Conservation (phyloP, 805 yeast species). For the Barnettozyma pratensis region DNA sequence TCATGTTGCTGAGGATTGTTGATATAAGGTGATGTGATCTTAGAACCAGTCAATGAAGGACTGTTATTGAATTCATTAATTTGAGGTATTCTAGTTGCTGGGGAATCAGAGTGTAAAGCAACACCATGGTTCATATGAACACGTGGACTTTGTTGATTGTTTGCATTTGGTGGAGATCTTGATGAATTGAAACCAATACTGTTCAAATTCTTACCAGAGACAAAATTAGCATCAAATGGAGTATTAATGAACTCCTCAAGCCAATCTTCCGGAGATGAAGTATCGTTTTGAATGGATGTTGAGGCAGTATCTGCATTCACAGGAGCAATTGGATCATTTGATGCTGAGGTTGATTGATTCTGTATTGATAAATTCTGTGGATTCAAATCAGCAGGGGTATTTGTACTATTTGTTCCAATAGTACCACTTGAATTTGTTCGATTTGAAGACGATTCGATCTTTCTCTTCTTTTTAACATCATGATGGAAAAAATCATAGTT, state of each 20-base stretch:
- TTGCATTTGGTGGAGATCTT: not conserved
- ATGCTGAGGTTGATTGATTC: not conserved
- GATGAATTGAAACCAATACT: slow-evolving; percentile 49
- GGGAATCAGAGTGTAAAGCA: no score
- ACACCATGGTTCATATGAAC: not conserved
- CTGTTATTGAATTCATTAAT: no score
- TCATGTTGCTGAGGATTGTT: slow-evolving; percentile 5
- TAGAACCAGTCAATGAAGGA: no score
- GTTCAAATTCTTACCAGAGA: slow-evolving; percentile 39
- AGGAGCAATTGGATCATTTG: slow-evolving; percentile 1
- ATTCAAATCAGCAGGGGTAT: not conserved
- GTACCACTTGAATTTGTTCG: no score
- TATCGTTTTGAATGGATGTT: slow-evolving; percentile 17
- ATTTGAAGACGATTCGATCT: no score
- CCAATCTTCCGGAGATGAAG: slow-evolving; percentile 49
- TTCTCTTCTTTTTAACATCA: slow-evolving; percentile 1
- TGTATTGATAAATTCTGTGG: not conserved
- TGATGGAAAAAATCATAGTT: slow-evolving; percentile 19
- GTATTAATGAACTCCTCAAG: slow-evolving; percentile 63
- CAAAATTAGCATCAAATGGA: slow-evolving; percentile 55
- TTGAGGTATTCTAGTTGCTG: no score
- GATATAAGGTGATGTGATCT: not conserved
- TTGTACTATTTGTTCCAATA: not conserved
- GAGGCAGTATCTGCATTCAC: slow-evolving; percentile 14
- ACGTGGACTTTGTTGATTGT: not conserved